Conservation (phyloP, 768 basidiomycete species). For the Amanita phalloides region DNA sequence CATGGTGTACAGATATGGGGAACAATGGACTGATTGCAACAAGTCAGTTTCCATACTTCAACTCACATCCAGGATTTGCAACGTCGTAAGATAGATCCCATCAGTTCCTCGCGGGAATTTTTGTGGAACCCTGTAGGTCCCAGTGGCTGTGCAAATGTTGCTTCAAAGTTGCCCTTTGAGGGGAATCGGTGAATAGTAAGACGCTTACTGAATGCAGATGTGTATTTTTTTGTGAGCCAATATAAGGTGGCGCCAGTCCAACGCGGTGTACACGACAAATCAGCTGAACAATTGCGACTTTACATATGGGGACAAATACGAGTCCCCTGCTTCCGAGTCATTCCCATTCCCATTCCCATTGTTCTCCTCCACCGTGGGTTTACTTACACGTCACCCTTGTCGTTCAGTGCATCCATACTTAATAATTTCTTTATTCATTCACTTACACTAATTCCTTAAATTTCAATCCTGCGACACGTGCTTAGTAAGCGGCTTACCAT, state of each 20-base stretch:
- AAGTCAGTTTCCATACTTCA: not conserved
- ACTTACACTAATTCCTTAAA: too few species aligned
- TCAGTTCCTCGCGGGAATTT: conserved; percentile 2
- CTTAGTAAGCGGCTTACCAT: too few species aligned
- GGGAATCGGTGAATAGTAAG: not conserved
- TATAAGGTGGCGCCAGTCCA: not conserved
- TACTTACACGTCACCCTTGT: not conserved
- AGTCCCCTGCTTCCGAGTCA: too few species aligned
- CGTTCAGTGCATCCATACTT: too few species aligned
- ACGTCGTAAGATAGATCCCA: conserved; percentile 1
- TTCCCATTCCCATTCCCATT: too few species aligned
- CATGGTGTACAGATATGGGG: conserved; percentile 11
- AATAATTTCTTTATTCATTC: too few species aligned
- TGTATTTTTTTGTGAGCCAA: too few species aligned
- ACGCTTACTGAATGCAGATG: too few species aligned
- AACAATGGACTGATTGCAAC: conserved; percentile 18
- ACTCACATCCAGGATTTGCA: conserved; percentile 3
- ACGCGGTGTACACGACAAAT: not conserved
- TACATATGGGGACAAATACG: not conserved
- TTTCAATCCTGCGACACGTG: too few species aligned
- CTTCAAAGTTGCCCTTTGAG: not conserved
- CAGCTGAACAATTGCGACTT: conserved; percentile 1
- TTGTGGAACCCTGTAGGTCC: conserved; percentile 17
- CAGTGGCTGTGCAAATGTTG: conserved; percentile 11
- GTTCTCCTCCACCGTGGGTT: too few species aligned